A percentile compares a stretch with the other conserved stretches of the same genome.
Conservation (phyloP, 805 yeast species). For the Candida patagonica region DNA sequence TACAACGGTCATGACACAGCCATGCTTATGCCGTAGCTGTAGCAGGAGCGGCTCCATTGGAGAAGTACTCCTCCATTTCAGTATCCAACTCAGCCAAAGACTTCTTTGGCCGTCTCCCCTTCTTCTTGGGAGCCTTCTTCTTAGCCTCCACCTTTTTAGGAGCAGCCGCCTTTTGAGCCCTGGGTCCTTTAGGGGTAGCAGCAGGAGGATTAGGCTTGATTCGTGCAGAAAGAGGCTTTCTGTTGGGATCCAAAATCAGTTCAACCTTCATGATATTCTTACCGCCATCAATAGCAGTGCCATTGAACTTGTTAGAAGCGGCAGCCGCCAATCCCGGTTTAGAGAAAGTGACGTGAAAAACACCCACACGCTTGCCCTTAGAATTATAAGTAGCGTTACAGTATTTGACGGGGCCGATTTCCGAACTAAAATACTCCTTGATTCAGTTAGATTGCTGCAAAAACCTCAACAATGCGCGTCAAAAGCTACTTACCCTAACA, state of each 20-base stretch:
- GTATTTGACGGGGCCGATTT: slow-evolving; percentile 74
- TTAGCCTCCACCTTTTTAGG: slow-evolving; percentile 9
- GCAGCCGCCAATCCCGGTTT: slow-evolving; percentile 57
- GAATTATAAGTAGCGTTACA: slow-evolving; percentile 73
- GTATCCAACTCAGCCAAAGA: slow-evolving; percentile 91
- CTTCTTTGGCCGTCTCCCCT: slow-evolving; percentile 44
- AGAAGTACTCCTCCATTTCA: slow-evolving; percentile 94
- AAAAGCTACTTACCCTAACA: slow-evolving; percentile 82
- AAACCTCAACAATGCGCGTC: too few species aligned
- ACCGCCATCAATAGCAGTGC: slow-evolving; percentile 91
- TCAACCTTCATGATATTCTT: slow-evolving; percentile 66
- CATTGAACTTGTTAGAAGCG: slow-evolving; percentile 79
- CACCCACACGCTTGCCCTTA: slow-evolving; percentile 84
- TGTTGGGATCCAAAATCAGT: slow-evolving; percentile 75
- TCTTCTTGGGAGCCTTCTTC: slow-evolving; percentile 18
- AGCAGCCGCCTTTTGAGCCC: slow-evolving; percentile 11
- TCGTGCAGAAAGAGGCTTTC: slow-evolving; percentile 59
- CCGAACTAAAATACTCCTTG: slow-evolving; percentile 84
- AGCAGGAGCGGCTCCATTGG: slow-evolving; percentile 16
- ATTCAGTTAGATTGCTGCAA: too few species aligned
- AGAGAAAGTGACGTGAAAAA: slow-evolving; percentile 77
- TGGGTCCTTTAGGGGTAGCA: slow-evolving; percentile 9
- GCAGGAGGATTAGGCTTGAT: slow-evolving; percentile 34
- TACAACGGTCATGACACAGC: too few species aligned
- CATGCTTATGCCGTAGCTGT: slow-evolving; percentile 7